phyloP scores from a whole-genome alignment of 306 rosid species.

The Trifolium pratense region DNA sequence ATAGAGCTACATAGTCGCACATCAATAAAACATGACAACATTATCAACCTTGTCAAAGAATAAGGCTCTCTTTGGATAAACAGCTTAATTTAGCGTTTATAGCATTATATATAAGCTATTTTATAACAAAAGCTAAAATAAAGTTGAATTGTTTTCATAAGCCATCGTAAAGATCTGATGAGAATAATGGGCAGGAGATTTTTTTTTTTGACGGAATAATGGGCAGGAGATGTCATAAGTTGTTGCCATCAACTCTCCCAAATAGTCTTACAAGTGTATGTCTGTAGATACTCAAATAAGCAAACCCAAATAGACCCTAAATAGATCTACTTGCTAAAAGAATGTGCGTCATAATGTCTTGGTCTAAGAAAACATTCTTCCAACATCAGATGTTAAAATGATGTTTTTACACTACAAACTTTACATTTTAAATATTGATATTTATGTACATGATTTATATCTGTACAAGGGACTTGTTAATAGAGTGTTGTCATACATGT shows the following conservation, averaged over 20 bases:
- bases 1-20: conserved; percentile 4
- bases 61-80: background rate
- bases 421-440: background rate
- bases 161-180: background rate
- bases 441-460: background rate
- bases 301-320: background rate
- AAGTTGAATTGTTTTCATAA: background rate
- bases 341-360: background rate
- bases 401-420: conserved; percentile 7
- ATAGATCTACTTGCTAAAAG: background rate
- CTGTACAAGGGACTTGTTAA: conserved; percentile 2
- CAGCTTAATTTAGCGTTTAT: background rate
- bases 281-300: background rate
- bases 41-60: conserved; percentile 12
- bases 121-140: background rate
- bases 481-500: conserved; percentile 17
- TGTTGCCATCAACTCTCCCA: background rate
- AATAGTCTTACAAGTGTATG: background rate
- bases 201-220: no score
- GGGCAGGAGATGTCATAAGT: background rate
- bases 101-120: background rate
- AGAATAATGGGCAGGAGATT: background rate
- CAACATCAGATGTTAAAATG: background rate
- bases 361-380: background rate
- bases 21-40: background rate